Evolutionary conservation across 768 basidiomycete genomes (phyloP).

Genomic region (Clitopilus hobsonii): DNA sequence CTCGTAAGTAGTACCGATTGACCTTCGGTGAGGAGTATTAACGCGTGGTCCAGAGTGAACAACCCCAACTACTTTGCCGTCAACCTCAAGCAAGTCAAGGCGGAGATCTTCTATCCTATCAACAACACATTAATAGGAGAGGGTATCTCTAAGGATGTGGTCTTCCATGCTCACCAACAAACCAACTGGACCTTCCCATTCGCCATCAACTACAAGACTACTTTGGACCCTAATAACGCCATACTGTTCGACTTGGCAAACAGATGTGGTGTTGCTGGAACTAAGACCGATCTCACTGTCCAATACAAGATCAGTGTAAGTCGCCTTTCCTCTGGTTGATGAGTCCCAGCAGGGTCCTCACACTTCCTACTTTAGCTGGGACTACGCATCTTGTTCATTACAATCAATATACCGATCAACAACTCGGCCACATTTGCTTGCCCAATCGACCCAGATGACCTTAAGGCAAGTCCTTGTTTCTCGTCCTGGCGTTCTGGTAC

Average conservation of each 20-base stretch:
- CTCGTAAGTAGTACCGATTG: conserved; percentile 37
- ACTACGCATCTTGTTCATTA: conserved; percentile 60
- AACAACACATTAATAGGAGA: conserved; percentile 64
- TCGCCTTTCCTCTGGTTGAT: conserved; percentile 9
- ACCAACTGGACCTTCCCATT: conserved; percentile 79
- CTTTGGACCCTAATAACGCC: conserved; percentile 42
- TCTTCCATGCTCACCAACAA: conserved; percentile 45
- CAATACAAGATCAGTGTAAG: conserved; percentile 65
- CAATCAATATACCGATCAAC: conserved; percentile 61
- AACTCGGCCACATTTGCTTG: conserved; percentile 61
- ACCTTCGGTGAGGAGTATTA: conserved; percentile 5
- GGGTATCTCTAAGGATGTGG: conserved; percentile 43
- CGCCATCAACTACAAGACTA: conserved; percentile 52
- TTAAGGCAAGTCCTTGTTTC: conserved; percentile 21
- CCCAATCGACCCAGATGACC: conserved; percentile 40
- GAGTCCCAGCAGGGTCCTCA: neutral
- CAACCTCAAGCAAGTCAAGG: conserved; percentile 58
- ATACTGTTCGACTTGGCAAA: conserved; percentile 59
- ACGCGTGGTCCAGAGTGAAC: conserved; percentile 46
- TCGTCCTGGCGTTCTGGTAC: neutral
- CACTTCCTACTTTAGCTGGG: conserved; percentile 40
- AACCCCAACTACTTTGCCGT: conserved; percentile 83
- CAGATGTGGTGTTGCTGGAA: conserved; percentile 54
- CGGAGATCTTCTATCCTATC: conserved; percentile 69
- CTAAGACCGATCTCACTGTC: conserved; percentile 47